A percentile compares a stretch with the other conserved stretches of the same genome.
These are phyloP conservation scores for Apophysomyces variabilis DNA, from an alignment of 371 early-diverging fungal genomes.

Conservation along the genomic window DNA sequence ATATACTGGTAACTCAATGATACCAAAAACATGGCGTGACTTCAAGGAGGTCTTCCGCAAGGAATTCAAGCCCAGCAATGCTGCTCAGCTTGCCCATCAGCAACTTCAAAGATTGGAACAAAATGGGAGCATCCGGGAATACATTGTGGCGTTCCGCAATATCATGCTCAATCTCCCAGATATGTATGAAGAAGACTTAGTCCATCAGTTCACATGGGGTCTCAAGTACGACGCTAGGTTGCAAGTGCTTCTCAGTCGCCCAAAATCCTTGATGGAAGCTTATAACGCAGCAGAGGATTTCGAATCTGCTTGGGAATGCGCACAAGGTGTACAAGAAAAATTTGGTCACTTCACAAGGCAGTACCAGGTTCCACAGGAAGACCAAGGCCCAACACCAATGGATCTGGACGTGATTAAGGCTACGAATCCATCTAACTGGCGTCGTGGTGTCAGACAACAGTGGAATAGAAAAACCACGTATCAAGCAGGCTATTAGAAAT, in stretches of 20 bases:
- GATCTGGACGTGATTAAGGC: not conserved
- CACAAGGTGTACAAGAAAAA: not conserved
- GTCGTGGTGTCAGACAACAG: no score
- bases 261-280: conserved; percentile 7
- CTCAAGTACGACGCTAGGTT: conserved; percentile 13
- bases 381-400: not conserved
- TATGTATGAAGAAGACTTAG: conserved; percentile 19
- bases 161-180: conserved; percentile 21
- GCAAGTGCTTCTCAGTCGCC: conserved; percentile 14
- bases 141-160: conserved; percentile 14
- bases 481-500: no score
- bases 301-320: not conserved
- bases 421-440: no score
- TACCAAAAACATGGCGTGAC: not conserved
- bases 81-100: conserved; percentile 6
- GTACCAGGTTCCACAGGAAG: not conserved
- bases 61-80: conserved; percentile 16
- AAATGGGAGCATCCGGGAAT: not conserved
- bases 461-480: no score
- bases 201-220: conserved; percentile 17
- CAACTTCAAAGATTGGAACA: not conserved
- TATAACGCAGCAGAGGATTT: conserved; percentile 7
- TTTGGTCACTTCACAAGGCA: not conserved
- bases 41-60: conserved; percentile 8
- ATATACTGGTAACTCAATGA: not conserved